These are phyloP conservation scores for Aureobasidium lini DNA, from an alignment of 2,329 filamentous ascomycete genomes.

Conservation along the genomic window DNA sequence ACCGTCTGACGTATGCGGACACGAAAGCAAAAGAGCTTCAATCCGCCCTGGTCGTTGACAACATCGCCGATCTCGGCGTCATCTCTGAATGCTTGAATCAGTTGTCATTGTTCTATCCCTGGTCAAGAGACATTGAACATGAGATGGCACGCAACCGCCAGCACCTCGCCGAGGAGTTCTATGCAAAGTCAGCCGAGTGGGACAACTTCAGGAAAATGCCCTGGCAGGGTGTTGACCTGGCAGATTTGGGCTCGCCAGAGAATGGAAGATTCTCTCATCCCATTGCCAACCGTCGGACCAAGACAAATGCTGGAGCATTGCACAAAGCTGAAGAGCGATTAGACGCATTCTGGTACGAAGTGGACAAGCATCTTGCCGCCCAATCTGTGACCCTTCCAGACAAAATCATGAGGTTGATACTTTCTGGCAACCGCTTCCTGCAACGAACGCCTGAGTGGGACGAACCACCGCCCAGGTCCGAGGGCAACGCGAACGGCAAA, in stretches of 20 bases:
- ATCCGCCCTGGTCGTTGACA: background rate
- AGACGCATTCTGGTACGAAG: conserved; percentile 39
- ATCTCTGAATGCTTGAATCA: background rate
- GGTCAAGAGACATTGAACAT: background rate
- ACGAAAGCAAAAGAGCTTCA: conserved; percentile 1
- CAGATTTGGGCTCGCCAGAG: conserved; percentile 14
- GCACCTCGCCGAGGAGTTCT: conserved; percentile 2
- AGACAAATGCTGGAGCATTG: conserved; percentile 38
- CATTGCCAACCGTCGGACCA: conserved; percentile 39
- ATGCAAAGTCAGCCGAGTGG: background rate
- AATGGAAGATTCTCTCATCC: conserved; percentile 42
- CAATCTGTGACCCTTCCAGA: background rate
- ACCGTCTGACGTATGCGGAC: background rate
- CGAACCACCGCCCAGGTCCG: background rate
- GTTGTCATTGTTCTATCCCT: conserved; percentile 16
- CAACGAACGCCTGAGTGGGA: conserved; percentile 1
- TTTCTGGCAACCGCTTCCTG: background rate
- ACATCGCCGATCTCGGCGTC: conserved; percentile 1
- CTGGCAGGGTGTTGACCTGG: conserved; percentile 6
- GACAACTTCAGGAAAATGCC: conserved; percentile 15
- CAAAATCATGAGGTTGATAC: conserved; percentile 1
- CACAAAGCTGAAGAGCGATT: conserved; percentile 41
- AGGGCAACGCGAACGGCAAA: background rate
- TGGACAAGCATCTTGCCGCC: conserved; percentile 12
- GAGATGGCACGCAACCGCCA: background rate